Base-by-base conservation (phyloP, 1,284 basidiomycete species). In the Microbotryum scabiosae region DNA sequence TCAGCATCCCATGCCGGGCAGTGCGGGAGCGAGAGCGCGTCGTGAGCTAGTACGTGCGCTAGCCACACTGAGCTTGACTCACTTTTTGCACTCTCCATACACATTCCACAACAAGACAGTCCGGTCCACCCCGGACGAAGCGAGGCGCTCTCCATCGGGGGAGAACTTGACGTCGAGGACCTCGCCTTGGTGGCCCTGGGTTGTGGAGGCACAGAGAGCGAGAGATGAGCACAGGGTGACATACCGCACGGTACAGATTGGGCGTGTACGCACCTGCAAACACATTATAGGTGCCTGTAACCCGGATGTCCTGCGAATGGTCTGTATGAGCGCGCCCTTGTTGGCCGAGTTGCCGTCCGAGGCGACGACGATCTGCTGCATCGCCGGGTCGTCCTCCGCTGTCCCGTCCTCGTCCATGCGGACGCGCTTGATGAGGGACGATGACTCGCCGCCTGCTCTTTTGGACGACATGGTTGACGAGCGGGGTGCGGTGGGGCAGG, bases 131-230 rank as follows among this genome's bases (percentile, higher is more conserved):
- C 66, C 66, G 1, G 70, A 64, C 10, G 63, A 65, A n/a, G 72
- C 73, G n/a, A 74, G 59, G 10, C 57, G 53, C 28, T 73, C 65
- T 32, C 73, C 73, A 16, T 68, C 62, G 20, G 66, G 66, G 6
- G 70, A 66, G 65, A 74, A 74, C 61, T 69, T 66, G 60, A 71
- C 51, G 56, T 74, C 73, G 49, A 73, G 64, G 21, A 73, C 63
- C 62, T 74, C 73, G n/a, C 63, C 69, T 28, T 62, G 41, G 51
- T 69, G 67, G 2, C 67, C 67, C 67, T 68, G 56, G 14, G 8
- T n/a, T 30, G 36, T 41, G 36, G 14, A 41, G 36, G 36, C 36
- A 41, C 1, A 21, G 47, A 53, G 23, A 18, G 47, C 28, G 21
- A 41, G 51, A 20, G 32, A 21, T n/a, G 12, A 54, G 30, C 8